These are phyloP conservation scores for Boletus rex-veris DNA, from an alignment of 768 basidiomycete genomes.

Conservation along the genomic window DNA sequence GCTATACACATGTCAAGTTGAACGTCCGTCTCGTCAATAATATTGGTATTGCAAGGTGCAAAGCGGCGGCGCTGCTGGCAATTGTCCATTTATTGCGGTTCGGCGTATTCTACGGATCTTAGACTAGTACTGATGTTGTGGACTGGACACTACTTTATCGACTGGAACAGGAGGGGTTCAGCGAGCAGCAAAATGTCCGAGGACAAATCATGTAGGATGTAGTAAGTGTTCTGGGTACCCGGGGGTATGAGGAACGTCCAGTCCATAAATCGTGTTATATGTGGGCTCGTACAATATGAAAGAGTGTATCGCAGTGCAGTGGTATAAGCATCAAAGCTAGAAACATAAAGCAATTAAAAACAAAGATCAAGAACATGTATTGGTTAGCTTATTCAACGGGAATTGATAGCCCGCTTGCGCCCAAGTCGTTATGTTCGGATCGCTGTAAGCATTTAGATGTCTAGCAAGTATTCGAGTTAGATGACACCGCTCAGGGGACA, in stretches of 20 bases:
- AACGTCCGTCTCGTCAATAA: no score
- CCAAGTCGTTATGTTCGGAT: constrained; percentile 89
- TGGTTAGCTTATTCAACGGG: constrained; percentile 57
- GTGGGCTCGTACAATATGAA: constrained; percentile 24
- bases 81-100: constrained; percentile 4
- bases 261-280: constrained; percentile 26
- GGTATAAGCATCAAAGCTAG: constrained; percentile 13
- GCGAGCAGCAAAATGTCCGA: neutral
- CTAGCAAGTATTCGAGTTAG: constrained; percentile 16
- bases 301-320: constrained; percentile 17
- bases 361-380: constrained; percentile 18
- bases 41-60: no score
- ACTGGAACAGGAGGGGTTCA: neutral
- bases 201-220: constrained; percentile 13
- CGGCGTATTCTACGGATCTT: neutral
- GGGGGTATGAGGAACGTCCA: constrained; percentile 9
- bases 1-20: no score
- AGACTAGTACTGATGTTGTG: neutral
- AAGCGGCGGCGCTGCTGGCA: no score
- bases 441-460: constrained; percentile 57
- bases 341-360: constrained; percentile 5
- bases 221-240: constrained; percentile 5
- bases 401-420: constrained; percentile 67
- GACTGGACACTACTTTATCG: constrained; percentile 2
- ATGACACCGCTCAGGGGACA: constrained; percentile 1